These are phyloP conservation scores for Colletotrichum spaethianum DNA, from an alignment of 2,329 filamentous ascomycete genomes.

Conservation along the genomic window DNA sequence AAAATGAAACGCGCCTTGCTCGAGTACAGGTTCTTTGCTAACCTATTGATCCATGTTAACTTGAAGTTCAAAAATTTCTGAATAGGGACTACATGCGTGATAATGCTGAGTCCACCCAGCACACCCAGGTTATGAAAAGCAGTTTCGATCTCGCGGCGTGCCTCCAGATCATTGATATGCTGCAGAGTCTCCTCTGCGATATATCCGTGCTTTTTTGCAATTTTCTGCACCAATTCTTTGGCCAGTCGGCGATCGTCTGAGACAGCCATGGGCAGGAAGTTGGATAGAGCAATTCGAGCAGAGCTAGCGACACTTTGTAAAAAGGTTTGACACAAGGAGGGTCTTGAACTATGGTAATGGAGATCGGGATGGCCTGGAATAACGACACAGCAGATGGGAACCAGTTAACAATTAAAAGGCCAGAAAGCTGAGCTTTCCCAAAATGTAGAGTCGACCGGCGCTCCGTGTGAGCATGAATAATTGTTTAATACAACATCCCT, in stretches of 20 bases:
- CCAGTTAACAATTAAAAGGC: too few species aligned
- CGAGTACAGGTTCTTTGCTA: constrained; percentile 59
- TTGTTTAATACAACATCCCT: too few species aligned
- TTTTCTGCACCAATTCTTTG: background rate
- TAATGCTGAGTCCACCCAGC: background rate
- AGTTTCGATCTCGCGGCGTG: background rate
- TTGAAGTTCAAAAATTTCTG: background rate
- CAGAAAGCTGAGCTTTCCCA: too few species aligned
- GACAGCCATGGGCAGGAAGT: background rate
- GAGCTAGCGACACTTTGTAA: too few species aligned
- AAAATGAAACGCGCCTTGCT: constrained; percentile 64
- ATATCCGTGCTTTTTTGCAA: constrained; percentile 1
- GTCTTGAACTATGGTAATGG: too few species aligned
- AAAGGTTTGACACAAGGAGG: too few species aligned
- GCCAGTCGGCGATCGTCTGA: background rate
- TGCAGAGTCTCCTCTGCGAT: background rate
- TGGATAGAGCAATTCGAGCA: too few species aligned
- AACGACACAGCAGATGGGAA: too few species aligned
- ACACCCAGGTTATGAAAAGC: background rate
- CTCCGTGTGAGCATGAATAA: too few species aligned
- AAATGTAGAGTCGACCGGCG: too few species aligned
- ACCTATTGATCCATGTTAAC: constrained; percentile 45
- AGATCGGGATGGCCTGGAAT: too few species aligned
- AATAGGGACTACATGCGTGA: background rate
- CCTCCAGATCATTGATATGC: background rate